Base-by-base conservation (phyloP, 441 rosid genomes). In the Croton setiger region DNA sequence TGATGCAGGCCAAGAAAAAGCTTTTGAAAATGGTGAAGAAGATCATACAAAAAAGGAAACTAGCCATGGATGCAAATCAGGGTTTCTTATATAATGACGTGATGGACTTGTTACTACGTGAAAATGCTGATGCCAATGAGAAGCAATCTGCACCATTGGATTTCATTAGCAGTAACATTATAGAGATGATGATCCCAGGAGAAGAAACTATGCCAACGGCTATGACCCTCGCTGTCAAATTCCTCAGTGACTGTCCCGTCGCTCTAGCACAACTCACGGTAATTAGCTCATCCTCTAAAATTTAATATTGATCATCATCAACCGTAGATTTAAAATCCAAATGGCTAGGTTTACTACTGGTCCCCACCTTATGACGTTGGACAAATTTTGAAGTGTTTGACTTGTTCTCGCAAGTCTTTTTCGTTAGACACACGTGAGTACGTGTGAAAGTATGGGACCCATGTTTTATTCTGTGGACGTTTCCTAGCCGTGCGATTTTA, bases 121-220 rank as follows among this genome's bases (percentile, higher is more conserved):
- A 93, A 58, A 72, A 60, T 33, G 83, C 67, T 21, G 87, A 85
- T 41, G 64, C 59, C 35, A 85, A 74, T 17, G 89, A 83, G 64
- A 85, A 75, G 73, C 86, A 86, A 76, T 75, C 87, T 53, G 81
- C 88, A 55, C 79, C 92, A 63, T 84, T 86, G 61, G 90, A 87
- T 80, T 76, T 87, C 69, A 87, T 93, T 71, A 88, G 88, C 23
- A 84, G 75, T 53, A 89, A 91, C 65, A 75, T 93, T 79, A 78
- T 93, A 43, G 98, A 93, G 74, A 88, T 93, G 97, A 91, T 93
- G 96, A 88, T 93, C 48, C 98, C 98, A 0, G 98, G 98, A 36
- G 96, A 91, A 65, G 98, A 91, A 74, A 90, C 98, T 0, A 90
- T 93, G 36, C 97, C 97, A 0, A 77, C 84, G 76, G 88, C 92